These are phyloP conservation scores for Cenococcum geophilum DNA, from an alignment of 495 filamentous ascomycete genomes.

Conservation along the genomic window DNA sequence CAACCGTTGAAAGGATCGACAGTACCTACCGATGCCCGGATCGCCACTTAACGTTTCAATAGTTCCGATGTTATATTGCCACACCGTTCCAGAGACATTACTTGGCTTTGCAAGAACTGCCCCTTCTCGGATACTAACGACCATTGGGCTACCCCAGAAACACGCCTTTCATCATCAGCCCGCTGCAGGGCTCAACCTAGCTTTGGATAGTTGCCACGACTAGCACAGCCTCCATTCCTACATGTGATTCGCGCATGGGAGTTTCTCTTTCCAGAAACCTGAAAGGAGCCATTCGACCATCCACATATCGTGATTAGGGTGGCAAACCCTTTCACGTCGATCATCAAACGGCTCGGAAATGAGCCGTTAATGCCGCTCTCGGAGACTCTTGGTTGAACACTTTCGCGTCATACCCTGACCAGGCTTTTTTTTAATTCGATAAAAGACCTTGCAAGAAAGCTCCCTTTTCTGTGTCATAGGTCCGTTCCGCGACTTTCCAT, in stretches of 20 bases:
- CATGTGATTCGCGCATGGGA: conserved; percentile 1
- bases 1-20: no score
- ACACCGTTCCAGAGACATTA: no score
- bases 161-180: background rate
- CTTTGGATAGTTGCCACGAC: background rate
- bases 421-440: background rate
- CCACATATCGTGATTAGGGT: background rate
- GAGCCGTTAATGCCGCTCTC: background rate
- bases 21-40: no score
- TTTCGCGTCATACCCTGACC: background rate
- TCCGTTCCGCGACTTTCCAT: background rate
- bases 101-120: no score
- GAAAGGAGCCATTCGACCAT: background rate
- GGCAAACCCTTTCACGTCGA: background rate
- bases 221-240: background rate
- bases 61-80: no score
- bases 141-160: no score
- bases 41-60: no score
- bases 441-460: background rate
- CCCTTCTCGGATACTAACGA: no score
- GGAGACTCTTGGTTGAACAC: background rate
- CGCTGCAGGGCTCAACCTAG: background rate
- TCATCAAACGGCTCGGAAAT: background rate
- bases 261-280: background rate
- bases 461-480: background rate